A percentile compares a stretch with the other conserved stretches of the same genome.
Conservation (phyloP, 2,329 filamentous ascomycete species). For the Penicillium sp. region DNA sequence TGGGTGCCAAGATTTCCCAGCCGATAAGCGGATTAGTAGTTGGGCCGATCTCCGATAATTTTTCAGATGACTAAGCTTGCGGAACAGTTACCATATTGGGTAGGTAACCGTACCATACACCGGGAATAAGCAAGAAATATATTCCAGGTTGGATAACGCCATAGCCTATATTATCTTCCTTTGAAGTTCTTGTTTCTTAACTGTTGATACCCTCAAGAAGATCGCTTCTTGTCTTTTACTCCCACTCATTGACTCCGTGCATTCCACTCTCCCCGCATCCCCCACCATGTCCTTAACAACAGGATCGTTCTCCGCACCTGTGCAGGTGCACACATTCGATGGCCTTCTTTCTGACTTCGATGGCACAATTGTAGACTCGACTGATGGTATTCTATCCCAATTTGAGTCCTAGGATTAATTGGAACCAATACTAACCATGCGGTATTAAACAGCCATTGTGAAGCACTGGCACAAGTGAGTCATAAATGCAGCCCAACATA, state of each 20-base stretch:
- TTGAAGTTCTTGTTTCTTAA: not conserved
- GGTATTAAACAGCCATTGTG: conserved; percentile 55
- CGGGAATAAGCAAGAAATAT: conserved; percentile 1
- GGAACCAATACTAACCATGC: conserved; percentile 52
- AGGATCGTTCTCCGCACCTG: conserved; percentile 41
- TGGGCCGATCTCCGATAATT: conserved; percentile 34
- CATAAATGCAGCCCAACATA: not conserved
- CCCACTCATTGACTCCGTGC: not conserved
- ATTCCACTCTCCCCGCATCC: conserved; percentile 9
- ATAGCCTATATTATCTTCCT: not conserved
- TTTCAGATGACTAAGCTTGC: conserved; percentile 5
- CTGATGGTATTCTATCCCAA: conserved; percentile 35
- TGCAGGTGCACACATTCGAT: conserved; percentile 41
- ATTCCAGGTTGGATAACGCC: not conserved
- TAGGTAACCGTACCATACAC: not conserved
- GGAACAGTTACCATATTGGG: conserved; percentile 15
- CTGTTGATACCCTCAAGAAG: conserved; percentile 4
- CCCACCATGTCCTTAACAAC: conserved; percentile 33
- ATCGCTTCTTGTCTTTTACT: not conserved
- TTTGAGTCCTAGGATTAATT: conserved; percentile 32
- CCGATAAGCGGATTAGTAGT: conserved; percentile 36
- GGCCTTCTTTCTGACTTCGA: conserved; percentile 50
- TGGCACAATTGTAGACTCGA: conserved; percentile 49
- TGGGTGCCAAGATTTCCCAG: conserved; percentile 35
- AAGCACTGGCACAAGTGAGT: conserved; percentile 62